phyloP scores from a whole-genome alignment of 345 rosid species.

The Salix koriyanagi region DNA sequence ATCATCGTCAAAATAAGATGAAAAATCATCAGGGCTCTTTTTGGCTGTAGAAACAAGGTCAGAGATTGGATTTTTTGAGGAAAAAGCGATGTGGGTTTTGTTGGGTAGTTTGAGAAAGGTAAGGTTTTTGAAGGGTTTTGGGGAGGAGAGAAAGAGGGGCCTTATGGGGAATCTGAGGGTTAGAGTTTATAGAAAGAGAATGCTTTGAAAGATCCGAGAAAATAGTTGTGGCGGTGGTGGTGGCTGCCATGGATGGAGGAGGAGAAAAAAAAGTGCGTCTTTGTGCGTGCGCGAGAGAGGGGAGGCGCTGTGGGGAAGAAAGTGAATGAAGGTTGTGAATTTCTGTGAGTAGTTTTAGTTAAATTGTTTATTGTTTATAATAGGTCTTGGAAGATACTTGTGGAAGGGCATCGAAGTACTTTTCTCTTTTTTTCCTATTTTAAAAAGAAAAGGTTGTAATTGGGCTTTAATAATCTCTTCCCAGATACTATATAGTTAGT shows the following conservation, averaged over 20 bases:
- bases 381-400: neutral
- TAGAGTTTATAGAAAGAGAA: neutral
- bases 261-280: neutral
- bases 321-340: neutral
- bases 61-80: slow-evolving; percentile 43
- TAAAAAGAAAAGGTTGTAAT: no score
- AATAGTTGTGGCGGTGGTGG: slow-evolving; percentile 10
- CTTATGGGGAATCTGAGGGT: slow-evolving; percentile 1
- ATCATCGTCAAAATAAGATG: slow-evolving; percentile 20
- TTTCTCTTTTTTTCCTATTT: no score
- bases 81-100: slow-evolving; percentile 17
- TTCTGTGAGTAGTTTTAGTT: neutral
- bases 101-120: slow-evolving; percentile 17
- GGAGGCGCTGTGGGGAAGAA: no score
- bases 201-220: slow-evolving; percentile 16
- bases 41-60: slow-evolving; percentile 16
- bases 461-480: no score
- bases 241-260: slow-evolving; percentile 4
- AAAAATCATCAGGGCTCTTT: slow-evolving; percentile 18
- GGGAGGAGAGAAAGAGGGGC: slow-evolving; percentile 16
- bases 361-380: neutral
- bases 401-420: neutral
- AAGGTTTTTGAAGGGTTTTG: slow-evolving; percentile 34
- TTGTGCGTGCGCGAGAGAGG: neutral
- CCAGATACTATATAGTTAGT: no score